Evolutionary conservation across 768 basidiomycete species (phyloP).

Genomic region (Macrolepiota dolichaula): DNA sequence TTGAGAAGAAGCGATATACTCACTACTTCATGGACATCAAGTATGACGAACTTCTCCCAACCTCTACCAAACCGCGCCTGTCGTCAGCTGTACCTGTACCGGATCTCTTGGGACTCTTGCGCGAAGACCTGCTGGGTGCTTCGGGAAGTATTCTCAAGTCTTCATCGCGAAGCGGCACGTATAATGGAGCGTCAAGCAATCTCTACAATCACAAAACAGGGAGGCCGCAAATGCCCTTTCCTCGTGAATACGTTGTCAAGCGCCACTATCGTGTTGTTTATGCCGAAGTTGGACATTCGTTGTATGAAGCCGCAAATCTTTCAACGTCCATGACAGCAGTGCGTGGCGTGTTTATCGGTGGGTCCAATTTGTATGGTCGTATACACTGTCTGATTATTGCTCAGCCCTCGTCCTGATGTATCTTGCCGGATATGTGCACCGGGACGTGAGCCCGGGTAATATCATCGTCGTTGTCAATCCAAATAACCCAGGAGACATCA

Average conservation of each 20-base stretch:
- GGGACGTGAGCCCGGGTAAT: slow-evolving; percentile 1
- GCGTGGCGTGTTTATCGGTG: neutral
- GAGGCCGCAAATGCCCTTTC: neutral
- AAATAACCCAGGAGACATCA: neutral
- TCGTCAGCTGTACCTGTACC: no score
- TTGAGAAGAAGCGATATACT: neutral
- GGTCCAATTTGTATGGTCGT: neutral
- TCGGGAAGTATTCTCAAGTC: neutral
- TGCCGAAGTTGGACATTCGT: neutral
- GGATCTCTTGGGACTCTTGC: no score
- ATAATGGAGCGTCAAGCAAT: neutral
- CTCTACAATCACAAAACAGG: no score
- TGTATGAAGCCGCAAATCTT: neutral
- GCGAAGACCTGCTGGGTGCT: neutral
- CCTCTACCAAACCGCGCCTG: neutral
- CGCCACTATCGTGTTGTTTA: neutral
- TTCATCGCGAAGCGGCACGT: no score
- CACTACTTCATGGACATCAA: slow-evolving; percentile 1
- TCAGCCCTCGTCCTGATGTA: slow-evolving; percentile 2
- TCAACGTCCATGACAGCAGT: neutral
- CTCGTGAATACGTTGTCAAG: neutral
- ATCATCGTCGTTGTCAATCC: neutral
- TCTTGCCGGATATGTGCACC: slow-evolving; percentile 4
- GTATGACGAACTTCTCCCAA: no score
- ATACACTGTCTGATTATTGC: neutral